Percentiles rank a stretch among this genome's conserved stretches.
phyloP scores from a whole-genome alignment of 139 green algal species.

The Picocystis salinarum region DNA sequence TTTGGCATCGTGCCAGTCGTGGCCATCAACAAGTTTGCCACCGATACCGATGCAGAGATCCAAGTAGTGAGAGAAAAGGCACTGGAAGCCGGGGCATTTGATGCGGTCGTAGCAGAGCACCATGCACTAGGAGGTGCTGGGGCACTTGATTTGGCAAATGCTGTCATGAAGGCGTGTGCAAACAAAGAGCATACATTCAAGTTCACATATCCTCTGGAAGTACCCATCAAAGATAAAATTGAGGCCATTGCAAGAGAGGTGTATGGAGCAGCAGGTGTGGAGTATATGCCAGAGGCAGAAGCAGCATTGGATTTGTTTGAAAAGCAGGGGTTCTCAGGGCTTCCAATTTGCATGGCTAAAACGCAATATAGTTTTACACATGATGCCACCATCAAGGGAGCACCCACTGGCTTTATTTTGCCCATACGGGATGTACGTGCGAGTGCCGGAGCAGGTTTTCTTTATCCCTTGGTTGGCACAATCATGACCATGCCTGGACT shows the following conservation, averaged over 20 bases:
- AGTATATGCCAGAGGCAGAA: slow-evolving; percentile 58
- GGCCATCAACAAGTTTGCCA: slow-evolving; percentile 81
- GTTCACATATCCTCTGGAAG: slow-evolving; percentile 65
- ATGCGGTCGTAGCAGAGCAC: slow-evolving; percentile 68
- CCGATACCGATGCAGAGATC: slow-evolving; percentile 27
- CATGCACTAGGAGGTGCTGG: slow-evolving; percentile 72
- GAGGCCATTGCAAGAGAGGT: slow-evolving; percentile 67
- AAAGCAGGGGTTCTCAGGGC: slow-evolving; percentile 57
- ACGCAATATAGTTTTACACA: slow-evolving; percentile 91
- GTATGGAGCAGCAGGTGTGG: slow-evolving; percentile 64
- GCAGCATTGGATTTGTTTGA: slow-evolving; percentile 51
- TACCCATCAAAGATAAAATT: slow-evolving; percentile 85
- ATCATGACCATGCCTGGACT: slow-evolving; percentile 88
- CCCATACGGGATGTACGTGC: slow-evolving; percentile 72
- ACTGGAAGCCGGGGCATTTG: slow-evolving; percentile 44
- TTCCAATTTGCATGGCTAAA: slow-evolving; percentile 99
- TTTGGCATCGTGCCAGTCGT: slow-evolving; percentile 90
- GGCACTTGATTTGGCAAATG: slow-evolving; percentile 60
- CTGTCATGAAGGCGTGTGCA: slow-evolving; percentile 52
- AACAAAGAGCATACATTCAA: slow-evolving; percentile 36
- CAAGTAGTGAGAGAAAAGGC: slow-evolving; percentile 2
- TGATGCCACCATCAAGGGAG: slow-evolving; percentile 53
- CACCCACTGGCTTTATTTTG: slow-evolving; percentile 68
- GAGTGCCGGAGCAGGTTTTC: slow-evolving; percentile 75
- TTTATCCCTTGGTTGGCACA: slow-evolving; percentile 72